These are phyloP conservation scores for Apocynum venetum DNA, from an alignment of 257 asterid genomes.

Conservation along the genomic window DNA sequence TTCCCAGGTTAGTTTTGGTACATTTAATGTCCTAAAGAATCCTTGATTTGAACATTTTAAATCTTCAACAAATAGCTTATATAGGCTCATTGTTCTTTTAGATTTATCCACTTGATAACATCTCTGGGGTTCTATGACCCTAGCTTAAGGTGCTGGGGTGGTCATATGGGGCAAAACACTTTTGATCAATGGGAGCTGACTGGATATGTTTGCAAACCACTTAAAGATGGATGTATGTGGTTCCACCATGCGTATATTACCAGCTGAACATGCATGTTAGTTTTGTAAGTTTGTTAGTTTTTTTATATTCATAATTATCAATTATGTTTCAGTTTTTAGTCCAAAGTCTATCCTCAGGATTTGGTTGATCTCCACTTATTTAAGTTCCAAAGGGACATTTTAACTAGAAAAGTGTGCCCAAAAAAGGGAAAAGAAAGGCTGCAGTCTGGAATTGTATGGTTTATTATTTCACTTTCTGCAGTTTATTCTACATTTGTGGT, in stretches of 20 bases:
- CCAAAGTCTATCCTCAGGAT: background rate
- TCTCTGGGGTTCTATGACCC: background rate
- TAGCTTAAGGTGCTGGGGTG: background rate
- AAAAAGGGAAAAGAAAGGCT: background rate
- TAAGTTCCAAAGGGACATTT: background rate
- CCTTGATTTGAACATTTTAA: background rate
- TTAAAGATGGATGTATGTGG: background rate
- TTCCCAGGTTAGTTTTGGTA: background rate
- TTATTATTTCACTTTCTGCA: conserved; percentile 1
- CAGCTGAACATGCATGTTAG: background rate
- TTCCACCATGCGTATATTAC: background rate
- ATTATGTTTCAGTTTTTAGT: background rate
- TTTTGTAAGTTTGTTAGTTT: background rate
- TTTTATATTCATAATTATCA: background rate
- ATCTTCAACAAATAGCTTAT: background rate
- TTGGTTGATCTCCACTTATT: background rate
- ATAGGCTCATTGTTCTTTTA: background rate
- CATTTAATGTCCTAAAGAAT: background rate
- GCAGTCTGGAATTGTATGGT: conserved; percentile 1
- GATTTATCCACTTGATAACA: background rate
- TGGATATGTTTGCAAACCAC: background rate
- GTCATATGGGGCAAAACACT: background rate
- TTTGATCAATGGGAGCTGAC: background rate
- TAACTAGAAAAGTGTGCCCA: background rate
- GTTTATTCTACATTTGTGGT: conserved; percentile 6